Conservation (phyloP, 2,329 filamentous ascomycete genomes). For the Xenoacremonium recifei region DNA sequence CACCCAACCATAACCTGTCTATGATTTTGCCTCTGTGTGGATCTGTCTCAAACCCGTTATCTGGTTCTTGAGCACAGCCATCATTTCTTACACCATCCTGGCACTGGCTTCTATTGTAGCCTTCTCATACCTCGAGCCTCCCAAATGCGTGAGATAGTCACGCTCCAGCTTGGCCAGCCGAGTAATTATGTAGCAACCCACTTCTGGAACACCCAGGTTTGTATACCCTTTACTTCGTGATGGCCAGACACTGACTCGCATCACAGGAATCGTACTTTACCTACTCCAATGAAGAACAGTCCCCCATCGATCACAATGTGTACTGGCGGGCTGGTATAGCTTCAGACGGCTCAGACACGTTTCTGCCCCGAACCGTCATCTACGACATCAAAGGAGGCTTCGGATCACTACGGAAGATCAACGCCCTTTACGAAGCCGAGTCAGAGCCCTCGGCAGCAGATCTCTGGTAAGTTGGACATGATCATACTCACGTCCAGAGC, state of each 20-base stretch:
- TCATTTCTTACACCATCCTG: no score
- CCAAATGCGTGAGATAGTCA: constrained; percentile 89
- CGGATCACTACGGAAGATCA: constrained; percentile 82
- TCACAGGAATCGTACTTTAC: constrained; percentile 93
- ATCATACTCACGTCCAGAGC: neutral
- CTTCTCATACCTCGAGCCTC: neutral
- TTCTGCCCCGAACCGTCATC: constrained; percentile 84
- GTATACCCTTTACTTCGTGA: neutral
- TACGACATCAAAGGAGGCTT: constrained; percentile 96
- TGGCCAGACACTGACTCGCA: neutral
- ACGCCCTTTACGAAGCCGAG: constrained; percentile 74
- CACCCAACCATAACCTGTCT: no score
- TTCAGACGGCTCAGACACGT: constrained; percentile 84
- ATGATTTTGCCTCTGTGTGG: no score
- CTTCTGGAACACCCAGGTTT: constrained; percentile 93
- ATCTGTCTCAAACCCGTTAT: no score
- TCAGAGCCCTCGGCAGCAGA: constrained; percentile 30
- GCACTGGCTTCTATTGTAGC: constrained; percentile 2
- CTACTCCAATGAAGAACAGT: constrained; percentile 55
- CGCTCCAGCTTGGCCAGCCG: constrained; percentile 86
- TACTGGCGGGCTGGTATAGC: constrained; percentile 85
- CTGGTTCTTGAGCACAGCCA: no score
- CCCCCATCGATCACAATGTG: constrained; percentile 54
- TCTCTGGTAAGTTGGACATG: constrained; percentile 31
- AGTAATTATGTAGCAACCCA: constrained; percentile 94